A percentile compares a stretch with the other conserved stretches of the same genome.
phyloP scores from a whole-genome alignment of 1,284 basidiomycete species.

The Trametes pubescens region DNA sequence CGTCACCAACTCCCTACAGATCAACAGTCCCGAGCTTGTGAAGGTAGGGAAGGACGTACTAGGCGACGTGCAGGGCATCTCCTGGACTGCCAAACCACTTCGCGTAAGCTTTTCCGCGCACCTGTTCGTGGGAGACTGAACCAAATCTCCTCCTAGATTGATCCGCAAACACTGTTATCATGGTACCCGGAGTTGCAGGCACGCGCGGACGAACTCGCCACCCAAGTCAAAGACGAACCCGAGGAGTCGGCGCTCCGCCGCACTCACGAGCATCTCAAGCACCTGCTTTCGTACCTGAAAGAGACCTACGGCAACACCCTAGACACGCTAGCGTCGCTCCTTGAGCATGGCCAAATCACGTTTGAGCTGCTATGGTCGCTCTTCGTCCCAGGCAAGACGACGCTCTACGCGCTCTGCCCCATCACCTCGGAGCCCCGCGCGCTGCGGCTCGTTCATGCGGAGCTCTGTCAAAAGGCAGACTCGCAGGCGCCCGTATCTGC shows the following conservation, averaged over 20 bases:
- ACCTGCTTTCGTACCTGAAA: conserved; percentile 56
- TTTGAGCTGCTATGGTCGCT: conserved; percentile 66
- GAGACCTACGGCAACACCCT: conserved; percentile 55
- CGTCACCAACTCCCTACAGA: conserved; percentile 47
- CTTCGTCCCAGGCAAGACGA: conserved; percentile 57
- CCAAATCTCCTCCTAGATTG: conserved; percentile 47
- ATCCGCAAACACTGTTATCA: conserved; percentile 62
- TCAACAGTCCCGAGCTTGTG: conserved; percentile 63
- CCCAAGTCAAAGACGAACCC: conserved; percentile 43
- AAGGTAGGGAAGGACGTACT: conserved; percentile 64
- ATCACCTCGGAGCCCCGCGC: conserved; percentile 60
- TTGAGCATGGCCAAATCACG: conserved; percentile 61
- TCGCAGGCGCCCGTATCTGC: conserved; percentile 30
- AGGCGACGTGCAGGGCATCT: conserved; percentile 60
- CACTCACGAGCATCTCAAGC: conserved; percentile 50
- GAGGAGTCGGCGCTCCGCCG: conserved; percentile 46
- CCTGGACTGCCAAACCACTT: conserved; percentile 64
- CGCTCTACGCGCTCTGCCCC: conserved; percentile 60
- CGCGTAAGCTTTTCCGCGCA: conserved; percentile 46
- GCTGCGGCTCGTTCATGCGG: conserved; percentile 53
- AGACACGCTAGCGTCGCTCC: conserved; percentile 53
- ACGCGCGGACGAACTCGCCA: conserved; percentile 50
- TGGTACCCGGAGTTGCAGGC: conserved; percentile 56
- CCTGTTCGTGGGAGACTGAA: conserved; percentile 18
- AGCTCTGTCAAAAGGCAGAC: conserved; percentile 43